A percentile compares a stretch with the other conserved stretches of the same genome.
Evolutionary conservation across 2,329 filamentous ascomycete genomes (phyloP).

Genomic region (Aspergillus pseudoviridinutans): DNA sequence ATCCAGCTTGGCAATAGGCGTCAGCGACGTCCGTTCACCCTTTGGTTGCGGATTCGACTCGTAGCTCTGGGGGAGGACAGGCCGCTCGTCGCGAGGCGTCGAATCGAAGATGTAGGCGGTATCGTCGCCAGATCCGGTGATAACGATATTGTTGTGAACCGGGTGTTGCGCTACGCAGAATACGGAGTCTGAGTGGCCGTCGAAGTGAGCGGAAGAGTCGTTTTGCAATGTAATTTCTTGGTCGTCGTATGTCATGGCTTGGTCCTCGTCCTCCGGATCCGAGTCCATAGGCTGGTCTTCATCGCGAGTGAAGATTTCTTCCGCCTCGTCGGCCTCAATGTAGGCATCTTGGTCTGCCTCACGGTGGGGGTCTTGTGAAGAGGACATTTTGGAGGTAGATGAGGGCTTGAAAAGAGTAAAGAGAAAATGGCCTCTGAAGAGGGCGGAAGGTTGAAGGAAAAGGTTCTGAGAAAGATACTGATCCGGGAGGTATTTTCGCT

Average conservation of each 20-base stretch:
- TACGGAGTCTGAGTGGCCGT: constrained; percentile 82
- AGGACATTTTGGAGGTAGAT: constrained; percentile 25
- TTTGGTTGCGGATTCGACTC: constrained; percentile 60
- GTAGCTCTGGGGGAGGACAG: constrained; percentile 73
- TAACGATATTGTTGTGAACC: constrained; percentile 68
- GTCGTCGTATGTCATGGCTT: constrained; percentile 45
- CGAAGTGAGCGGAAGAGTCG: constrained; percentile 91
- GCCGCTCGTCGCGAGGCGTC: constrained; percentile 55
- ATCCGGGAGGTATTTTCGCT: constrained; percentile 3
- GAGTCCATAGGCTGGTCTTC: constrained; percentile 74
- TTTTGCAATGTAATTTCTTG: constrained; percentile 79
- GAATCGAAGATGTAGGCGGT: constrained; percentile 83
- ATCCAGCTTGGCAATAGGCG: constrained; percentile 69
- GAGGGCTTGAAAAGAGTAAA: not conserved
- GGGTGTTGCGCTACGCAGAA: constrained; percentile 96
- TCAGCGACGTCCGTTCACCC: constrained; percentile 57
- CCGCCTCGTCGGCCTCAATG: constrained; percentile 71
- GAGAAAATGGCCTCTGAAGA: not conserved
- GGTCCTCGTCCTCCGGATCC: constrained; percentile 56
- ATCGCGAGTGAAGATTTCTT: constrained; percentile 69
- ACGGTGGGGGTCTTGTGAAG: constrained; percentile 32
- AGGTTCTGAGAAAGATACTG: not conserved
- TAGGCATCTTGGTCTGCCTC: constrained; percentile 66
- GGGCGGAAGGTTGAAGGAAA: not conserved
- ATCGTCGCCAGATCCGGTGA: constrained; percentile 84